Evolutionary conservation across 1,139 yeast species (phyloP).

Genomic region (Diutina sp.): DNA sequence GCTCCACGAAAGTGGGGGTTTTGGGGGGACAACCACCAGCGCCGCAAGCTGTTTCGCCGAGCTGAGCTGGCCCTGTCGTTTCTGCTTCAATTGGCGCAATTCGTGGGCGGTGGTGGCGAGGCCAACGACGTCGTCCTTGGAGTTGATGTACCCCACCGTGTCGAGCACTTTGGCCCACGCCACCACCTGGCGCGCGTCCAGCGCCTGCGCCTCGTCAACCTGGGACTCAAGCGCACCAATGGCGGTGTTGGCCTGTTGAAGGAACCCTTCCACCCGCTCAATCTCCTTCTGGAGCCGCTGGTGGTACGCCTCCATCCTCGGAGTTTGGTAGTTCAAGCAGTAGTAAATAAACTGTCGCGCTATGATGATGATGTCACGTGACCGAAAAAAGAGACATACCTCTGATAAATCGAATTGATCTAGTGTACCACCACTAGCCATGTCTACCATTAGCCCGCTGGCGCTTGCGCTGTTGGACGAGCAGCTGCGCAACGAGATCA

Average conservation of each 20-base stretch:
- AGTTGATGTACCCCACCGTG: neutral
- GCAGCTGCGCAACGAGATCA: conserved; percentile 57
- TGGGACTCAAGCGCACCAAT: neutral
- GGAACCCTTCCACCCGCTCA: neutral
- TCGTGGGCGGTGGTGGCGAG: neutral
- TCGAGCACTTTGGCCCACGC: neutral
- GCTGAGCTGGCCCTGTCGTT: neutral
- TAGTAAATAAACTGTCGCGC: neutral
- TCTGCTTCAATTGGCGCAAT: neutral
- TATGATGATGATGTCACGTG: neutral
- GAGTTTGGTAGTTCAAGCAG: neutral
- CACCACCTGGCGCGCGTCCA: neutral
- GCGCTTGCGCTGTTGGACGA: conserved; percentile 60
- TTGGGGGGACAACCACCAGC: neutral
- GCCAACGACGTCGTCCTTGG: neutral
- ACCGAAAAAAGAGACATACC: neutral
- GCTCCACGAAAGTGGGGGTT: neutral
- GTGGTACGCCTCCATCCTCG: neutral
- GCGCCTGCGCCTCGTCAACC: neutral
- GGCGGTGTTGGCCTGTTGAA: neutral
- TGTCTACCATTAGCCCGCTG: conserved; percentile 50
- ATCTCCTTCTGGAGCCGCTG: neutral
- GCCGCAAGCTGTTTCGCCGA: neutral
- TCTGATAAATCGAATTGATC: too few species aligned
- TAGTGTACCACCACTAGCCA: conserved; percentile 10